Conservation (phyloP, 2,329 filamentous ascomycete genomes). For the Aspergillus tubingensis region DNA sequence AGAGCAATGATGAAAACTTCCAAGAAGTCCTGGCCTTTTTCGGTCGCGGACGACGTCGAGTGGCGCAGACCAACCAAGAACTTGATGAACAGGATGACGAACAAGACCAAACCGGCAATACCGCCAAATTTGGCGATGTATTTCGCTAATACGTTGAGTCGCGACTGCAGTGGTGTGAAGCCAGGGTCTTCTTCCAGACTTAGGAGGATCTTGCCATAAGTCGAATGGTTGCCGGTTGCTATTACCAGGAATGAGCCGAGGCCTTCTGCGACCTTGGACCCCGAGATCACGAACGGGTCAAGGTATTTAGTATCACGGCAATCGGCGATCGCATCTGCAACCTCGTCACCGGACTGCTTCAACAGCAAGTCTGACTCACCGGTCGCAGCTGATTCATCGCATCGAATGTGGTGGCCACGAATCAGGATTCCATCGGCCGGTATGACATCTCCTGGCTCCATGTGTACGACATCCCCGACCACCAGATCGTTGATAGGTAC, state of each 20-base stretch:
- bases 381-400: conserved; percentile 25
- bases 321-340: conserved; percentile 41
- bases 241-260: conserved; percentile 73
- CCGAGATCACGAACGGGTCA: conserved; percentile 76
- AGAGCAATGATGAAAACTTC: conserved; percentile 57
- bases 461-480: conserved; percentile 23
- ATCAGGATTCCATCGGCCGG: conserved; percentile 65
- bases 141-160: conserved; percentile 71
- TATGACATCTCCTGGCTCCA: conserved; percentile 62
- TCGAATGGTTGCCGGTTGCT: conserved; percentile 71
- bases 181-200: conserved; percentile 72
- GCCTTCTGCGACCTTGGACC: conserved; percentile 71
- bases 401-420: conserved; percentile 54
- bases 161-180: conserved; percentile 73
- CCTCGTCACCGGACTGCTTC: conserved; percentile 13
- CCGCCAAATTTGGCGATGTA: conserved; percentile 70
- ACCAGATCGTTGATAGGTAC: conserved; percentile 53
- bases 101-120: conserved; percentile 65
- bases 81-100: conserved; percentile 72
- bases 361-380: conserved; percentile 20
- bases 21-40: conserved; percentile 58
- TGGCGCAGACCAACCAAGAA: conserved; percentile 63
- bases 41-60: conserved; percentile 42
- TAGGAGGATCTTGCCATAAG: conserved; percentile 72
- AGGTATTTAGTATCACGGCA: conserved; percentile 6